Percentiles rank a stretch among this genome's conserved stretches.
Conservation (phyloP, 2,329 filamentous ascomycete genomes). For the Ascochyta koolunga region DNA sequence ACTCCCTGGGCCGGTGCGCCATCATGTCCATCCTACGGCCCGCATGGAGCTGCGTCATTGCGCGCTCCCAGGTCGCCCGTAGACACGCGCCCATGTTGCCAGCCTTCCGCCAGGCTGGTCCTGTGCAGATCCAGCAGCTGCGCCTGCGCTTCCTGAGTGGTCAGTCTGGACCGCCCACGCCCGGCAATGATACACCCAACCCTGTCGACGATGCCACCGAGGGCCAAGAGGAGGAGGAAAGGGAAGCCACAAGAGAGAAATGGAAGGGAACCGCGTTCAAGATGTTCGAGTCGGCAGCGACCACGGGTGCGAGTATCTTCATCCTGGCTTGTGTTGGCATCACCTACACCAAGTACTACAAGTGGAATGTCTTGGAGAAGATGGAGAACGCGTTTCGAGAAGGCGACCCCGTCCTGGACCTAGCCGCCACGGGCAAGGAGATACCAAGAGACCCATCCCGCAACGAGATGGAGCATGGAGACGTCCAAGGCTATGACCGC, state of each 20-base stretch:
- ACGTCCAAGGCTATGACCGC: constrained; percentile 63
- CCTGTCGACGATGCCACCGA: constrained; percentile 47
- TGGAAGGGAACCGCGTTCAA: constrained; percentile 54
- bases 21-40: constrained; percentile 43
- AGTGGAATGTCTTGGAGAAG: constrained; percentile 86
- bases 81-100: constrained; percentile 14
- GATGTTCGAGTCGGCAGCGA: constrained; percentile 59
- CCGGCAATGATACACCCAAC: constrained; percentile 47
- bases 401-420: constrained; percentile 85
- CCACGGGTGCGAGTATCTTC: constrained; percentile 58
- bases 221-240: constrained; percentile 25
- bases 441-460: constrained; percentile 35
- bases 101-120: constrained; percentile 35
- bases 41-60: constrained; percentile 15
- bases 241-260: constrained; percentile 27
- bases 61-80: constrained; percentile 3
- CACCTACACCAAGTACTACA: constrained; percentile 69
- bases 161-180: constrained; percentile 44
- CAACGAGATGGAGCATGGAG: constrained; percentile 21
- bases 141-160: constrained; percentile 38
- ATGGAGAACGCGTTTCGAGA: constrained; percentile 91
- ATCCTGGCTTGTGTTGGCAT: constrained; percentile 56
- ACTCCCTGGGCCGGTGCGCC: constrained; percentile 24
- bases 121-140: constrained; percentile 15
- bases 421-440: constrained; percentile 54